Evolutionary conservation across 805 yeast species (phyloP).

Genomic region (Suhomyces faveliae): DNA sequence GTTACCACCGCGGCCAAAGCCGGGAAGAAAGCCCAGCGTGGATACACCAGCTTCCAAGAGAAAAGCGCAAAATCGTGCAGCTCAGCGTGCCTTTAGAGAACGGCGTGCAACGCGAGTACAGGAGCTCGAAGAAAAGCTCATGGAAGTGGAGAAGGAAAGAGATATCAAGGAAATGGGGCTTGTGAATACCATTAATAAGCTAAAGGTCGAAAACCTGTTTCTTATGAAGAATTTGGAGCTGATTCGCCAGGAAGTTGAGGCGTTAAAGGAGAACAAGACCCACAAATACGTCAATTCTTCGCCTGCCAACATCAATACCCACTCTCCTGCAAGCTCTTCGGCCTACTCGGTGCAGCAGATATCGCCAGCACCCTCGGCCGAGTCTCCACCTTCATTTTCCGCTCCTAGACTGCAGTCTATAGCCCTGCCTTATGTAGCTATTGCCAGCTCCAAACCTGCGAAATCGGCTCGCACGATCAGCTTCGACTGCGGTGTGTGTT

Average conservation of each 20-base stretch:
- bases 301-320: conserved; percentile 6
- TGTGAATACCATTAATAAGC: conserved; percentile 50
- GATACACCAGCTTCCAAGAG: conserved; percentile 84
- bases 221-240: conserved; percentile 44
- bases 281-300: neutral
- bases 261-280: conserved; percentile 16
- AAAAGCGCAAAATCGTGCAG: conserved; percentile 91
- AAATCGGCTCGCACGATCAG: conserved; percentile 5
- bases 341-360: conserved; percentile 44
- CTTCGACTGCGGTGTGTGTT: conserved; percentile 62
- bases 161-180: conserved; percentile 57
- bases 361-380: conserved; percentile 54
- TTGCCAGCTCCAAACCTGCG: neutral
- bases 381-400: conserved; percentile 39
- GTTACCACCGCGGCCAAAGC: conserved; percentile 61
- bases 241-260: conserved; percentile 32
- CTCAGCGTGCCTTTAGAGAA: conserved; percentile 88
- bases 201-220: conserved; percentile 45
- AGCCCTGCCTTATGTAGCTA: neutral
- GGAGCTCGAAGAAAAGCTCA: conserved; percentile 69
- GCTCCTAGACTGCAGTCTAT: conserved; percentile 1
- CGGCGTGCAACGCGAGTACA: conserved; percentile 79
- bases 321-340: conserved; percentile 18
- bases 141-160: conserved; percentile 65
- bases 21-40: conserved; percentile 59